Conservation (phyloP, 805 yeast species). For the Ogataea zsoltii region DNA sequence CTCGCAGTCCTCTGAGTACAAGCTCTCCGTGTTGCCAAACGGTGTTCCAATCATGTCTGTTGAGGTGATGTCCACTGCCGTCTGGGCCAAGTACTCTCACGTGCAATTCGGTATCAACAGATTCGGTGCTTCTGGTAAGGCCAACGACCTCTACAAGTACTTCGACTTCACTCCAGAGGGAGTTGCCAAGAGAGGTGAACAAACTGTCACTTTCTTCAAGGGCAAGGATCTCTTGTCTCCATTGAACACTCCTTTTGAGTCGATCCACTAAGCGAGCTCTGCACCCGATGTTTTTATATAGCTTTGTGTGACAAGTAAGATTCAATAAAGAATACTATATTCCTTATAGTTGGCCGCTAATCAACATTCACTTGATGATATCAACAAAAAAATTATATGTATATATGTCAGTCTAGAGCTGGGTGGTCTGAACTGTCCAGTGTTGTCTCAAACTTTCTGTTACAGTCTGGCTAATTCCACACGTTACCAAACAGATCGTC, state of each 20-base stretch:
- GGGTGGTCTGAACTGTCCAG: no score
- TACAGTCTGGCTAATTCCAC: no score
- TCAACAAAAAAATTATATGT: no score
- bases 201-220: slow-evolving; percentile 81
- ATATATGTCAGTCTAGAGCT: no score
- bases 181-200: slow-evolving; percentile 79
- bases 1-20: slow-evolving; percentile 77
- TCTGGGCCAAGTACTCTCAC: slow-evolving; percentile 95
- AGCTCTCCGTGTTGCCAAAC: slow-evolving; percentile 87
- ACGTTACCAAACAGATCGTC: slow-evolving; percentile 36
- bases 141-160: slow-evolving; percentile 73
- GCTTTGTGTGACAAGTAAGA: neutral
- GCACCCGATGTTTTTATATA: neutral
- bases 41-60: slow-evolving; percentile 91
- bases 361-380: no score
- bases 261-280: slow-evolving; percentile 3
- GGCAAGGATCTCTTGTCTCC: slow-evolving; percentile 74
- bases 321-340: no score
- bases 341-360: no score
- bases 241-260: slow-evolving; percentile 67
- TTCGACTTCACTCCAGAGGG: slow-evolving; percentile 94
- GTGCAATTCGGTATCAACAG: slow-evolving; percentile 94
- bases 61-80: slow-evolving; percentile 88
- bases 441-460: no score
- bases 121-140: slow-evolving; percentile 97